Base-by-base conservation (phyloP, 192 early-diverging fungal species). In the Phlyctochytrium bullatum region DNA sequence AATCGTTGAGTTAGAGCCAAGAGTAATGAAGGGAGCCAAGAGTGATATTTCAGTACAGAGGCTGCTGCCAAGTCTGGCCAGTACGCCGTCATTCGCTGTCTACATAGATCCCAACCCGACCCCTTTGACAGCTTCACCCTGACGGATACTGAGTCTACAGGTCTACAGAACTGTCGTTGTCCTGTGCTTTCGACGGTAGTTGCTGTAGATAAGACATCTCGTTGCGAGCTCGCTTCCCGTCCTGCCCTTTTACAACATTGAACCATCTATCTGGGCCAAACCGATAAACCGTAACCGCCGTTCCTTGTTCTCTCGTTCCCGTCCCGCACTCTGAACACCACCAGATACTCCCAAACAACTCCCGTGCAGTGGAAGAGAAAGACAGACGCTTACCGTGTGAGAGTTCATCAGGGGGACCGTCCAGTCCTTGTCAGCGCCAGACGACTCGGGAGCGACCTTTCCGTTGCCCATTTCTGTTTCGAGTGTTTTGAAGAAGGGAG, bases 351-450 rank as follows among this genome's bases (percentile, higher is more conserved):
- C 40, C 6, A 14, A 14, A 20, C 40, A 47, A 20, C 6, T 14
- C 40, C 40, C 6, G 10, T 14, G 20, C 10, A 20, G 20, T 6
- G 6, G 40, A 47, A 20, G 40, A 47, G 40, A 20, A 14, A 14
- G 40, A 47, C 40, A 20, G 25, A 57, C 27, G 6, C 16, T 57
- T 57, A 57, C 54, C 54, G 25, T 57, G 54, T 57, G 54, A 57
- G 54, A 57, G 54, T 57, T 57, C 14, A 57, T 57, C 54, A 57
- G 25, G 20, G 54, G 54, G 20, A 6, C 10, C 20, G 27, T 27
- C 54, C 54, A 57, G 54, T 57, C 54, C 16, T 14, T 28, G 54
- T 10, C 10, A 10, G 10, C 54, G 54, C 54, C 54, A 57, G 54
- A 57, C 27, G 16, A 14, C 54, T 57, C 54, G 27, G 54, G 54